Base-by-base conservation (phyloP, 2,329 filamentous ascomycete species). In the Fusarium globosum region DNA sequence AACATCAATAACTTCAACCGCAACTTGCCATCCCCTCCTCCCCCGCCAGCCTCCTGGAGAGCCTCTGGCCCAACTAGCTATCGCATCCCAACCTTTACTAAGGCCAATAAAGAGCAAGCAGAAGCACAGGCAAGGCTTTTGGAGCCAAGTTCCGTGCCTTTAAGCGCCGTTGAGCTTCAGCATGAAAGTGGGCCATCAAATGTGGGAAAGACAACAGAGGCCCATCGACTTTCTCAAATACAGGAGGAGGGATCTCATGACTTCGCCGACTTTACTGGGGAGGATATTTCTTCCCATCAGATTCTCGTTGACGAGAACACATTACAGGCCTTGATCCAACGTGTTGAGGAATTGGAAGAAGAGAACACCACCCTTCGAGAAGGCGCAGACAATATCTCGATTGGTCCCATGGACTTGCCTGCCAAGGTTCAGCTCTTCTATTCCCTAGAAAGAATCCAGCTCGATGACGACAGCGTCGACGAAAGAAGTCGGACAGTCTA, bases 401-500 rank as follows among this genome's bases (percentile, higher is more conserved):
- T 12, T 10, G 18, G 4, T 11, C 15, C 28, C 4, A 7, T n/a
- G 6, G 59, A 57, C 2, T 16, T 11, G 1, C 35, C 35, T 2
- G n/a, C 36, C 1, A 53, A 43, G 5, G 12, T 61, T 2, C 53
- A 60, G 23, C 15, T n/a, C 7, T 68, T 68, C 15, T 33, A 68
- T n/a, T 60, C 36, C 2, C 9, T 66, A 6, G 53, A 49, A n/a
- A 36, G 35, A 7, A 1, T 30, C 7, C 15, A 21, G 1, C 11
- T 2, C 0, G 16, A 45, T 3, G 20, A 33, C 3, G n/a, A 15
- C 6, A 48, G 26, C 7, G 2, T 21, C 0, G 28, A 15, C 6
- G 48, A 42, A 21, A 55, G n/a, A 21, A 61, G 21, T 1, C 18
- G 48, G 21, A 35, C 41, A 3, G 60, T 46, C 10, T 69, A 61